Percentiles rank a stretch among this genome's conserved stretches.
Evolutionary conservation across 2,329 filamentous ascomycete genomes (phyloP).

Genomic region (Aspergillus arachidicola): DNA sequence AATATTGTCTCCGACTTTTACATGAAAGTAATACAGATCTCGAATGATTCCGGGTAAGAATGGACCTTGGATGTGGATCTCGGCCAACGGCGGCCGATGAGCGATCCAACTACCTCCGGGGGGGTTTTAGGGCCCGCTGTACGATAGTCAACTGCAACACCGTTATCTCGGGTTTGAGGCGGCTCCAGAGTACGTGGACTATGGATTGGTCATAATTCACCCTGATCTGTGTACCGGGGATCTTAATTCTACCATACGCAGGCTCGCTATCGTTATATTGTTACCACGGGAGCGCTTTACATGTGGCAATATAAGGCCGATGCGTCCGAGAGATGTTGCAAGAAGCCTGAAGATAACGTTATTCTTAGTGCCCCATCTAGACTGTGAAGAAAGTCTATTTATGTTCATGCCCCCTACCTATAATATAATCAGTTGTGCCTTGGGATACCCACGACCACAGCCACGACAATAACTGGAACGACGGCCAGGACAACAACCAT

Average conservation of each 20-base stretch:
- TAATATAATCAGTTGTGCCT: neutral
- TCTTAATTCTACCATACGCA: neutral
- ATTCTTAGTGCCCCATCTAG: neutral
- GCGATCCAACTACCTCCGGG: neutral
- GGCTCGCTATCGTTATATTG: neutral
- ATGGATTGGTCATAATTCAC: neutral
- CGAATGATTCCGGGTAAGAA: neutral
- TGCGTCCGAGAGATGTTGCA: neutral
- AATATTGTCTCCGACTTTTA: neutral
- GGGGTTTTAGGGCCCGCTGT: neutral
- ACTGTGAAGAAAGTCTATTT: neutral
- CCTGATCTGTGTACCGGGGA: neutral
- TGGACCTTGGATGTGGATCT: slow-evolving; percentile 39
- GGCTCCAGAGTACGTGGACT: neutral
- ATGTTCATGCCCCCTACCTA: neutral
- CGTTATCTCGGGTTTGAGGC: neutral
- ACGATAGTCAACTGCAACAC: neutral
- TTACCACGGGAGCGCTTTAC: neutral
- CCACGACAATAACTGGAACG: too few species aligned
- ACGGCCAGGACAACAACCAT: too few species aligned
- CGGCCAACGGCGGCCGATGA: neutral
- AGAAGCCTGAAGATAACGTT: neutral
- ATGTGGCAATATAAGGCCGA: neutral
- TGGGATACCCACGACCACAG: neutral
- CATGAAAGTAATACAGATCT: neutral